Evolutionary conservation across 192 early-diverging fungal genomes (phyloP).

Genomic region (Endogone sp.): DNA sequence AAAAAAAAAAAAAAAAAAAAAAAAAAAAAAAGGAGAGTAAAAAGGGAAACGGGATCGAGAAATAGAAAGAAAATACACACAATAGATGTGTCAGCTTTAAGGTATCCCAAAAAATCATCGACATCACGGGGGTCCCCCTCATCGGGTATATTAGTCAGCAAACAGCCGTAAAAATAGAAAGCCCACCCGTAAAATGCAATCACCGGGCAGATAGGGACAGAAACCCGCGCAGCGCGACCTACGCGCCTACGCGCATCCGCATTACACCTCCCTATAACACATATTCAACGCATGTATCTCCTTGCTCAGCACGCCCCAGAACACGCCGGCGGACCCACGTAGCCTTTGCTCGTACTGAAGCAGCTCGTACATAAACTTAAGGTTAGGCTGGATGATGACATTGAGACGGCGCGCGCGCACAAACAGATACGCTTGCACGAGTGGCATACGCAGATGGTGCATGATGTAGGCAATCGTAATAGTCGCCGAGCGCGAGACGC

Average conservation of each 20-base stretch:
- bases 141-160: too few relatives aligned
- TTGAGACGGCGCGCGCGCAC: constrained; percentile 55
- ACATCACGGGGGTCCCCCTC: too few relatives aligned
- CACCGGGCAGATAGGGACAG: too few relatives aligned
- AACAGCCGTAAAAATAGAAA: too few relatives aligned
- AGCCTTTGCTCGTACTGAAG: constrained; percentile 55
- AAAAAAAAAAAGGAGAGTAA: too few relatives aligned
- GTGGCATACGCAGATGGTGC: constrained; percentile 40
- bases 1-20: too few relatives aligned
- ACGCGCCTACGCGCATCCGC: not conserved
- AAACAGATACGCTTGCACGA: constrained; percentile 50
- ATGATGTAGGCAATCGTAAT: constrained; percentile 56
- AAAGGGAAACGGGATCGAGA: too few relatives aligned
- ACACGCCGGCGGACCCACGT: constrained; percentile 28
- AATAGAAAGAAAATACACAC: too few relatives aligned
- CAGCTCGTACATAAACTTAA: constrained; percentile 61
- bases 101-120: too few relatives aligned
- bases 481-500: constrained; percentile 54
- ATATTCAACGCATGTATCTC: constrained; percentile 53
- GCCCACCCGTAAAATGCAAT: not conserved
- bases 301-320: constrained; percentile 45
- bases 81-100: too few relatives aligned
- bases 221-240: not conserved
- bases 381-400: constrained; percentile 63
- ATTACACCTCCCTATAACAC: constrained; percentile 44